phyloP scores from a whole-genome alignment of 805 yeast genomes.

The Phaffomyces thermotolerans region DNA sequence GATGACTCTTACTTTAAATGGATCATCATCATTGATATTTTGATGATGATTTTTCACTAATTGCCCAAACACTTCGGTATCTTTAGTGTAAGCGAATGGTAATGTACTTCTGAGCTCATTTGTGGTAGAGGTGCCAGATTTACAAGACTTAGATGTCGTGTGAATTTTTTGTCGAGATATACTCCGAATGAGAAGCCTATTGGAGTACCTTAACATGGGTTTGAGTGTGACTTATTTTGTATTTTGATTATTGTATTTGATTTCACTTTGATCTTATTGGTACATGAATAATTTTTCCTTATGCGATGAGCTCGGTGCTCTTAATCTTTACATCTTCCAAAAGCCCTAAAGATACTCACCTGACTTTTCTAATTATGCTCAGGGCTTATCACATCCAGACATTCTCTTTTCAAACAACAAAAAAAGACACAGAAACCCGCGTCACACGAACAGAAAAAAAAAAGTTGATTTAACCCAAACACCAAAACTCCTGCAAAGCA shows the following conservation, averaged over 20 bases:
- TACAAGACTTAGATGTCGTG: background rate
- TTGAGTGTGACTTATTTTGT: background rate
- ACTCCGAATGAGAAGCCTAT: background rate
- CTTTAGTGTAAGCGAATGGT: constrained; percentile 29
- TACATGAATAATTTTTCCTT: background rate
- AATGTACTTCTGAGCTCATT: constrained; percentile 8
- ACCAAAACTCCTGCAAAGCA: background rate
- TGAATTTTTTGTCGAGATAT: background rate
- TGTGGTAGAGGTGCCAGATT: too few species aligned
- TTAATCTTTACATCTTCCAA: too few species aligned
- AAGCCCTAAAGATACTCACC: too few species aligned
- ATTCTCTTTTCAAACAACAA: too few species aligned
- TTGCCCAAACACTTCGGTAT: constrained; percentile 37
- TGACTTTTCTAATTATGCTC: too few species aligned
- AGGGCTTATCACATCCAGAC: too few species aligned
- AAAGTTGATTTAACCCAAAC: background rate
- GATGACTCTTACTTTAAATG: constrained; percentile 27
- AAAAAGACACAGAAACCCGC: background rate
- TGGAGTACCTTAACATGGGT: background rate
- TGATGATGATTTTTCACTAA: constrained; percentile 32
- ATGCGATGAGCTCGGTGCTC: background rate
- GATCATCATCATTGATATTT: constrained; percentile 26
- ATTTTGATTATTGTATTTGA: background rate
- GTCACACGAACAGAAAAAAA: background rate
- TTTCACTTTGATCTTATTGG: background rate